These are phyloP conservation scores for Candida jianshihensis DNA, from an alignment of 805 yeast species.

Conservation along the genomic window DNA sequence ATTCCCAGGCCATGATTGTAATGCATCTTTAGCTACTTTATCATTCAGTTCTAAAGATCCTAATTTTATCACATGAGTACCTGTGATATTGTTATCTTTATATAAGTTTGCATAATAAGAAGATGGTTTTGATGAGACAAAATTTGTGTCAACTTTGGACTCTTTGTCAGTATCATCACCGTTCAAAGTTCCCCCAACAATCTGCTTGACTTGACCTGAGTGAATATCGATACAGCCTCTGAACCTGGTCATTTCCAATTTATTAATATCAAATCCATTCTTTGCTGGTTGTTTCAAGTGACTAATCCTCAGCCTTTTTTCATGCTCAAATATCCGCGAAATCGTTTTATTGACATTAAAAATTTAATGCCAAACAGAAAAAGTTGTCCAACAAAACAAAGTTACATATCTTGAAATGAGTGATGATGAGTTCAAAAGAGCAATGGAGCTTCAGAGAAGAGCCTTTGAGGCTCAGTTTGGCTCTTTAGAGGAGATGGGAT, in stretches of 20 bases:
- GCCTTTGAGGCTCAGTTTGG: conserved; percentile 65
- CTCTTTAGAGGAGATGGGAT: conserved; percentile 46
- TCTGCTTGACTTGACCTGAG: conserved; percentile 91
- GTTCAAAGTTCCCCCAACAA: conserved; percentile 85
- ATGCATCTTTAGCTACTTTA: conserved; percentile 71
- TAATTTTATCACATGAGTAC: conserved; percentile 90
- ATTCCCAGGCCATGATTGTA: conserved; percentile 61
- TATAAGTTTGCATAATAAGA: conserved; percentile 71
- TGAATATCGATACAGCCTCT: conserved; percentile 96
- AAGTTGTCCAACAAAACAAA: too few species aligned
- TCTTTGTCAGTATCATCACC: conserved; percentile 42
- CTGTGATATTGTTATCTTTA: conserved; percentile 45
- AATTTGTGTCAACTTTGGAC: conserved; percentile 53
- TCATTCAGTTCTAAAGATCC: conserved; percentile 76
- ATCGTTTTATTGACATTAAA: not conserved
- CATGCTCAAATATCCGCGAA: not conserved
- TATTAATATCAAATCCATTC: too few species aligned
- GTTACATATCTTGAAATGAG: not conserved
- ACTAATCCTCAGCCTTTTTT: too few species aligned
- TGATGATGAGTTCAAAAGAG: conserved; percentile 11
- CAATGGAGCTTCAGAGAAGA: conserved; percentile 45
- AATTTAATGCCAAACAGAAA: not conserved
- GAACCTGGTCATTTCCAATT: conserved; percentile 68
- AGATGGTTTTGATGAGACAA: conserved; percentile 69
- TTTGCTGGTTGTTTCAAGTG: too few species aligned